Evolutionary conservation across 352 stramenopile species (phyloP), one percentile per base, ranked within the genome.

Genomic region (Pythium aristosporum): DNA sequence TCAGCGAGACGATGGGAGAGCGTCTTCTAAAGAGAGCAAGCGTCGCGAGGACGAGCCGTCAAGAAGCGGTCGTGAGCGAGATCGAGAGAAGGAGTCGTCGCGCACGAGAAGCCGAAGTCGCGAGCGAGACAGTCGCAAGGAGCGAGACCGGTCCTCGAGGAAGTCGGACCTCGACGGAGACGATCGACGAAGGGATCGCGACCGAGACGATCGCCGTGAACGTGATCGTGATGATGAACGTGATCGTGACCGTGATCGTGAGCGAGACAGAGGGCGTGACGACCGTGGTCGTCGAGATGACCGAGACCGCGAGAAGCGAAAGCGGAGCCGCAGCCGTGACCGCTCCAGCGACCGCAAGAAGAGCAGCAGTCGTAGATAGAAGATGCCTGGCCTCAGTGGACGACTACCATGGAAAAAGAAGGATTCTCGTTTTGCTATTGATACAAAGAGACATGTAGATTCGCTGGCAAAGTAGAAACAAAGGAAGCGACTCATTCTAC

Each of bases 241-340:
- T 34, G 52, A 53, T 37, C 67, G 46, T 7, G 70, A 76, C 16
- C 67, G 65, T 30, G 54, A 72, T 5, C 68, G 53, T 3, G 55
- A 70, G 8, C 58, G 74, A 36, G 59, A 68, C 30, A 61, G 72
- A 12, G 67, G 75, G 7, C 13, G 59, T 37, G 49, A 52, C 25
- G 39, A 53, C 23, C 49, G 66, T 20, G 65, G 59, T 23, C 65
- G 68, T 20, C 10, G 39, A 5, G 10, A 44, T 12, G 39, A 44
- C 3, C 39, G 39, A 39, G 34, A 20, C 39, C 7, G 39, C 21
- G 39, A 18, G 39, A 46, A 46, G 34, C 39, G 39, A 18, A 46
- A 46, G 39, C 13, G 18, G 39, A 71, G 61, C 39, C 68, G 74
- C 21, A 80, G 75, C 48, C 68, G 75, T 36, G 69, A 76, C 11